Base-by-base conservation (phyloP, 1,284 basidiomycete species). In the Malassezia furfur region DNA sequence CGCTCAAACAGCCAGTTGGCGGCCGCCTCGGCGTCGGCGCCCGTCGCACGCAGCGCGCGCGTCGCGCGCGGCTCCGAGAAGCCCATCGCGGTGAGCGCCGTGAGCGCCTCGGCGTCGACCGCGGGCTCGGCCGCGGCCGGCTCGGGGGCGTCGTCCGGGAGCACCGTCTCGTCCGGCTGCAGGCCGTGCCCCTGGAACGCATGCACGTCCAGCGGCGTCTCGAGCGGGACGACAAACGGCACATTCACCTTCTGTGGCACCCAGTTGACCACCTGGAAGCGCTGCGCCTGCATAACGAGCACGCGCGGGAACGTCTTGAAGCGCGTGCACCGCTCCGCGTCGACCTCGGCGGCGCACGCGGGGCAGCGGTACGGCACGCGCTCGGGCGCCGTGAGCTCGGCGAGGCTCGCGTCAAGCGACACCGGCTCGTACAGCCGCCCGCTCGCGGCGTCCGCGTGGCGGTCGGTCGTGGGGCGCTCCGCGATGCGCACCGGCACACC, bases 221-320 rank as follows among this genome's bases (percentile, higher is more conserved):
- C 78, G 7, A 78, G 65, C 0, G 86, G 85, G 0, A 96, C 78
- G n/a, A 82, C 75, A 21, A 96, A 78, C 0, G 91, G 91, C 25
- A 98, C 87, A 62, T 94, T 88, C 34, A 96, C 81, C 76, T 98
- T 98, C 5, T 86, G 83, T 0, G 94, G 93, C 3, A 98, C 89
- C 93, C 93, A 98, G 69, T 91, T 91, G 51, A 93, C 84, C 6
- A 96, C 81, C 76, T 93, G 88, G 79, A 96, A 96, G 68, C 94
- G 91, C 67, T 88, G 88, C 50, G 90, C 85, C 66, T 96, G 91
- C 0, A 99, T 76, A 5, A 93, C 84, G 0, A 98, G 80, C 2
- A 91, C 83, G 22, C 90, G 81, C 0, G 93, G 93, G 79, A 93
- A 91, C 0, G 87, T 86, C 5, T 86, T 81, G 66, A 98, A 87